These are phyloP conservation scores for Eucalyptus pauciflora DNA, from an alignment of 345 rosid species.

Conservation along the genomic window DNA sequence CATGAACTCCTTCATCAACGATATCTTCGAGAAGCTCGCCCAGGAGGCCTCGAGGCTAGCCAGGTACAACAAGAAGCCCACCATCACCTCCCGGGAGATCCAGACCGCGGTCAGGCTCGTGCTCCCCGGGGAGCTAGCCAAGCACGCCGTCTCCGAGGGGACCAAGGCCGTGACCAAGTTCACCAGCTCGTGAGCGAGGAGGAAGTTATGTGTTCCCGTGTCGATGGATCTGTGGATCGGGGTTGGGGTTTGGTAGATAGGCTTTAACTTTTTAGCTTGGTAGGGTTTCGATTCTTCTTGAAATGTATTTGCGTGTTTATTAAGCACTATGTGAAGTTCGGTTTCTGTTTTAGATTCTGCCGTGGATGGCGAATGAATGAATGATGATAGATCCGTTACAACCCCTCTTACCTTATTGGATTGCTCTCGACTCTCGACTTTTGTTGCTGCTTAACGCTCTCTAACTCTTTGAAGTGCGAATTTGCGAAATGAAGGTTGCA, in stretches of 20 bases:
- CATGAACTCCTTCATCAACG: conserved; percentile 67
- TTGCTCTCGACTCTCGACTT: background rate
- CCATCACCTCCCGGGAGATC: conserved; percentile 64
- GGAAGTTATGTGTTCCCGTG: background rate
- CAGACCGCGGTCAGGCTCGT: conserved; percentile 74
- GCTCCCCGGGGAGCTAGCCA: conserved; percentile 63
- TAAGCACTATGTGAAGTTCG: background rate
- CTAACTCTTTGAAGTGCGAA: background rate
- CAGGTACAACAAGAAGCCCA: conserved; percentile 73
- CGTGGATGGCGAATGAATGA: background rate
- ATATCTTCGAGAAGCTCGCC: conserved; percentile 46
- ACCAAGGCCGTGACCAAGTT: conserved; percentile 77
- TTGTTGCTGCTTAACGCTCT: background rate
- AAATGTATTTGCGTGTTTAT: background rate
- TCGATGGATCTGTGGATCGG: background rate
- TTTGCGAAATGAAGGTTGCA: background rate
- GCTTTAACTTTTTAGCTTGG: background rate
- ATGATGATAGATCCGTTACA: background rate
- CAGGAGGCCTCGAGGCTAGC: conserved; percentile 62
- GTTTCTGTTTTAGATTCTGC: background rate
- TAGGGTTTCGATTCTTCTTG: background rate
- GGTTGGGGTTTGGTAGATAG: background rate
- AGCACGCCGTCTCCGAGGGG: conserved; percentile 78
- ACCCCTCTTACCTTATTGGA: background rate
- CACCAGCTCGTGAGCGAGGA: conserved; percentile 36